phyloP scores from a whole-genome alignment of 2,329 filamentous ascomycete genomes.

The Diaporthe australafricana region DNA sequence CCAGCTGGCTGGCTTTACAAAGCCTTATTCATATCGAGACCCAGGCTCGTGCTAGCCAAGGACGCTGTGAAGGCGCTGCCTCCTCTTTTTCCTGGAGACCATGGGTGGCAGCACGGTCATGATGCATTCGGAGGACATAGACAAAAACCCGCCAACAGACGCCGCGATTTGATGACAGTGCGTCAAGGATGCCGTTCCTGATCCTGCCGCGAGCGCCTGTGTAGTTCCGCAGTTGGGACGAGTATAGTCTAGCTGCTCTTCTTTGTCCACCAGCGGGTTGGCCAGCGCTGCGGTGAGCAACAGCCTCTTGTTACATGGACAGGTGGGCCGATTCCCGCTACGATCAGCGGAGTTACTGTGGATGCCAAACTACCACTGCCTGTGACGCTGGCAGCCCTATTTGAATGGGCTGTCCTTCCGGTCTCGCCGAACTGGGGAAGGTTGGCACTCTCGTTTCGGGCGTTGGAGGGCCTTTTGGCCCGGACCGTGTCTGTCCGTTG shows the following conservation, averaged over 20 bases:
- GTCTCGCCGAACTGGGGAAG: constrained; percentile 22
- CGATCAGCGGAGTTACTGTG: constrained; percentile 67
- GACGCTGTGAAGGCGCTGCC: neutral
- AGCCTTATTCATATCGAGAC: neutral
- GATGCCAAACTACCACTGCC: constrained; percentile 53
- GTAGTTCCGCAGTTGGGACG: neutral
- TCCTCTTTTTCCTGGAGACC: constrained; percentile 60
- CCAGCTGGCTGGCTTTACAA: neutral
- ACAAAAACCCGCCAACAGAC: neutral
- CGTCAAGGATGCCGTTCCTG: neutral
- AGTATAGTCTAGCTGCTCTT: constrained; percentile 48
- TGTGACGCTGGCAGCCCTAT: constrained; percentile 33
- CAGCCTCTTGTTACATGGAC: constrained; percentile 58
- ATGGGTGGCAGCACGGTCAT: constrained; percentile 76
- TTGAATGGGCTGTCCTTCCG: neutral
- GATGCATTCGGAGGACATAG: constrained; percentile 58
- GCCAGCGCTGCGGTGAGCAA: constrained; percentile 75
- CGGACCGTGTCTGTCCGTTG: constrained; percentile 23
- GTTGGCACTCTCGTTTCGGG: neutral
- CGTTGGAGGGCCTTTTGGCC: neutral
- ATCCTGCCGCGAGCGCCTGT: neutral
- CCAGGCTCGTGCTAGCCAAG: neutral
- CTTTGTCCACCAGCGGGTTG: constrained; percentile 60
- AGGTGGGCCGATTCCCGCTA: constrained; percentile 76
- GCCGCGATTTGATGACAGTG: neutral